Percentiles rank a stretch among this genome's conserved stretches.
Conservation (phyloP, 768 basidiomycete species). For the Podaxis rugospora region DNA sequence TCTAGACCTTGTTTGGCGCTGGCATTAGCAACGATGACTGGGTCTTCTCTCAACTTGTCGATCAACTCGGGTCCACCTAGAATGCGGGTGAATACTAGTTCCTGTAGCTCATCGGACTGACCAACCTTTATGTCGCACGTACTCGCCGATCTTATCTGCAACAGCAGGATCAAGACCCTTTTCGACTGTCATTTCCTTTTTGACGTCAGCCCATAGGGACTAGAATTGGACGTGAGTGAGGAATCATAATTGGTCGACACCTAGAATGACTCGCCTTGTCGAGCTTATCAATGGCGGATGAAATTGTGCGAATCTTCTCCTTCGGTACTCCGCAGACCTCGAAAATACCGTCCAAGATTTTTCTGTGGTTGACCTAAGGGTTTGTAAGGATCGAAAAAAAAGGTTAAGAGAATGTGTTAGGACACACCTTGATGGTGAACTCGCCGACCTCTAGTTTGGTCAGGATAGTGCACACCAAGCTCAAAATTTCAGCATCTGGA, state of each 20-base stretch:
- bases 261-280: constrained; percentile 67
- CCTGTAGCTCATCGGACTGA: neutral
- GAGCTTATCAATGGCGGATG: constrained; percentile 96
- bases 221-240: constrained; percentile 22
- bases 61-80: constrained; percentile 79
- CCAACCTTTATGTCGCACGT: constrained; percentile 90
- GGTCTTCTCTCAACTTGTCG: constrained; percentile 60
- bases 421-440: constrained; percentile 81
- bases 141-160: constrained; percentile 95
- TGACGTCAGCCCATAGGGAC: constrained; percentile 89
- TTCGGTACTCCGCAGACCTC: constrained; percentile 91
- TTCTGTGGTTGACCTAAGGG: constrained; percentile 87
- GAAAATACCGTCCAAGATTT: constrained; percentile 96
- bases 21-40: constrained; percentile 58
- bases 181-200: constrained; percentile 94
- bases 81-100: neutral
- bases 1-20: constrained; percentile 77
- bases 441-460: constrained; percentile 87
- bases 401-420: neutral
- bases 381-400: neutral
- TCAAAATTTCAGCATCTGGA: constrained; percentile 89
- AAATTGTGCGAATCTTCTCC: constrained; percentile 89
- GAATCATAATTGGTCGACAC: neutral
- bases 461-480: constrained; percentile 76
- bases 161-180: constrained; percentile 79